Evolutionary conservation across 495 filamentous ascomycete species (phyloP).

Genomic region (Daldinia concentrica): DNA sequence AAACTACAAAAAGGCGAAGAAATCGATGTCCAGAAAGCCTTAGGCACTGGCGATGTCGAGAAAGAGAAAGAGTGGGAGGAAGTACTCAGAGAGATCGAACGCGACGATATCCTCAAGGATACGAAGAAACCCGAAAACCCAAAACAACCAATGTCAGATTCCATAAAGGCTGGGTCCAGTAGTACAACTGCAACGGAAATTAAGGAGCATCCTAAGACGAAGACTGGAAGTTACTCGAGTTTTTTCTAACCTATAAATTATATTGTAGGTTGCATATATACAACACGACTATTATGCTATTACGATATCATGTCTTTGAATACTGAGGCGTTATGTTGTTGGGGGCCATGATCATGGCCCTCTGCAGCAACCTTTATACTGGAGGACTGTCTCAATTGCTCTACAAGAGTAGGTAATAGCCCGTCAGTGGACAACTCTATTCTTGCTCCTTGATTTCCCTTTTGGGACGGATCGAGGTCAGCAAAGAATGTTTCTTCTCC

Average conservation of each 20-base stretch:
- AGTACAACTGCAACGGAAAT: conserved; percentile 6
- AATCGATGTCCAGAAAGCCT: conserved; percentile 83
- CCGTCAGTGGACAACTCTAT: conserved; percentile 64
- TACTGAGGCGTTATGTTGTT: conserved; percentile 44
- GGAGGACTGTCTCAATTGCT: conserved; percentile 46
- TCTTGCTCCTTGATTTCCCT: conserved; percentile 59
- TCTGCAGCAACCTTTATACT: conserved; percentile 12
- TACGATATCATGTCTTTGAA: conserved; percentile 65
- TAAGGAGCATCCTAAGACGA: conserved; percentile 36
- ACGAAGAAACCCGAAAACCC: conserved; percentile 45
- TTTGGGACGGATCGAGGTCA: conserved; percentile 56
- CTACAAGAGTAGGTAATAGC: conserved; percentile 63
- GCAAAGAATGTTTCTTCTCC: conserved; percentile 78
- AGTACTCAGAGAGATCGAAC: conserved; percentile 84
- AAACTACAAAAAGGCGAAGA: conserved; percentile 84
- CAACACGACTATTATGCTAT: conserved; percentile 13
- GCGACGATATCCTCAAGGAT: conserved; percentile 74
- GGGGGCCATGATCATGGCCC: conserved; percentile 16
- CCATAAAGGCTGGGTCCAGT: conserved; percentile 27
- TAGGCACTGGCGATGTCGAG: conserved; percentile 81
- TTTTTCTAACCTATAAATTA: conserved; percentile 50
- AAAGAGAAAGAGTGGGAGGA: conserved; percentile 91
- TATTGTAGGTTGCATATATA: conserved; percentile 38
- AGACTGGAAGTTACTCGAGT: conserved; percentile 43
- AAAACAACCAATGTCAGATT: conserved; percentile 23